Conservation (phyloP, 345 rosid genomes). For the Anacardium occidentale region DNA sequence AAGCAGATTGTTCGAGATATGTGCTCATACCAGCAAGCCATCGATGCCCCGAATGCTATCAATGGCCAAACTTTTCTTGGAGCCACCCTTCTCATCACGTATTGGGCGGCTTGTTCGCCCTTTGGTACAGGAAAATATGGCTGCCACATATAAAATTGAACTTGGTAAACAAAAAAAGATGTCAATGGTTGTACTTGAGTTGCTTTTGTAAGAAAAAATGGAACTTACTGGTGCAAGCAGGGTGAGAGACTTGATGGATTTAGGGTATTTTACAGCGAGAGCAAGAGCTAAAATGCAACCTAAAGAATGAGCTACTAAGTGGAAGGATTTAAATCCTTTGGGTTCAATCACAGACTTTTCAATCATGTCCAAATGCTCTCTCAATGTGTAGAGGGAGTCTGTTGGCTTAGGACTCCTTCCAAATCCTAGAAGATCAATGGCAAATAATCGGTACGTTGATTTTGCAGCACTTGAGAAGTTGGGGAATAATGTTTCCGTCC, state of each 20-base stretch:
- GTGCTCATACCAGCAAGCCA: constrained; percentile 98
- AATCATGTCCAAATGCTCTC: constrained; percentile 91
- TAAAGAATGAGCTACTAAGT: constrained; percentile 95
- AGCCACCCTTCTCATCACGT: constrained; percentile 78
- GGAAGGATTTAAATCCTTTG: constrained; percentile 75
- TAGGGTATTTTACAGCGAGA: constrained; percentile 73
- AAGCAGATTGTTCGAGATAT: constrained; percentile 76
- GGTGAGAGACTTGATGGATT: constrained; percentile 81
- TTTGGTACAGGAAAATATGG: constrained; percentile 81
- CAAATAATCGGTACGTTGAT: constrained; percentile 67
- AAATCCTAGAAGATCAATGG: constrained; percentile 83
- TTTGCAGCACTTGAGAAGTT: constrained; percentile 71
- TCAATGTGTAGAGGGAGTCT: constrained; percentile 83
- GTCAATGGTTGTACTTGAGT: neutral
- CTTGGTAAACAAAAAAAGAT: neutral
- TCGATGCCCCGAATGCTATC: constrained; percentile 77
- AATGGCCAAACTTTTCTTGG: constrained; percentile 90
- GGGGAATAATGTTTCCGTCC: constrained; percentile 96
- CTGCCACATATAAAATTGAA: constrained; percentile 33
- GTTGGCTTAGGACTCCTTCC: constrained; percentile 96
- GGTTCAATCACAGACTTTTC: constrained; percentile 69
- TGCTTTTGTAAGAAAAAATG: no score
- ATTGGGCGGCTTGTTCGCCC: constrained; percentile 68
- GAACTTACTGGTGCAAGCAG: constrained; percentile 81
- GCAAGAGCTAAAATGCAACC: constrained; percentile 98